Evolutionary conservation across 805 yeast genomes (phyloP), one percentile per base, ranked within the genome.

Genomic region (Sugiyamaella boreocaroliniensis): DNA sequence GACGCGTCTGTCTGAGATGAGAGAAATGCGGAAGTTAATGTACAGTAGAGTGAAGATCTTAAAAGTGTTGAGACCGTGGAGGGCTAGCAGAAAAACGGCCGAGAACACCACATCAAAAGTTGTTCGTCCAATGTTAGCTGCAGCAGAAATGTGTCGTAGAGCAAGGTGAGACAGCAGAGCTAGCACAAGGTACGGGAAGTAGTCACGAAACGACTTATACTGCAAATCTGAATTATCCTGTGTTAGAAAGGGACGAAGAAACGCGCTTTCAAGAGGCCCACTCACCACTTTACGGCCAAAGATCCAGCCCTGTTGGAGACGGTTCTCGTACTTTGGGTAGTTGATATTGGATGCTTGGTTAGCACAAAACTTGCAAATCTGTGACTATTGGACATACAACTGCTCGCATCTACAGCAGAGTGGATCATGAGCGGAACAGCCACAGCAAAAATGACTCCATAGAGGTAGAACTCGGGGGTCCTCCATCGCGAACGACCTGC

Each of bases 161-260:
- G 62, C 47, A 4, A 74, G 66, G 68, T 93, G 98, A 1, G 72
- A 64, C 0, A 64, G 57, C 51, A 84, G 75, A 47, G 88, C 71
- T 0, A 71, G 78, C n/a, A 73, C 64, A 47, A 93, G 70, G 47
- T 85, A 65, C 11, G 80, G 78, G 57, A 92, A 74, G 64, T 89
- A 89, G 64, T 86, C 84, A 61, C 99, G 77, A 65, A 93, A 89
- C 63, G 89, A 88, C 22, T 87, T 70, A 64, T 92, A 93, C 68
- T 93, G 99, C 32, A 76, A 74, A 66, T 93, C 99, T 4, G 96
- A 85, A 65, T 92, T 90, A 67, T 93, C 99, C 45, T 68, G 10
- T 59, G 29, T 19, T 32, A 32, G 37, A 32, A 32, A 6, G 26
- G 6, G 22, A 41, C 10, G 12, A 16, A 5, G 10, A 16, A 41